phyloP scores from a whole-genome alignment of 257 asterid species.

The Solanum piurae region DNA sequence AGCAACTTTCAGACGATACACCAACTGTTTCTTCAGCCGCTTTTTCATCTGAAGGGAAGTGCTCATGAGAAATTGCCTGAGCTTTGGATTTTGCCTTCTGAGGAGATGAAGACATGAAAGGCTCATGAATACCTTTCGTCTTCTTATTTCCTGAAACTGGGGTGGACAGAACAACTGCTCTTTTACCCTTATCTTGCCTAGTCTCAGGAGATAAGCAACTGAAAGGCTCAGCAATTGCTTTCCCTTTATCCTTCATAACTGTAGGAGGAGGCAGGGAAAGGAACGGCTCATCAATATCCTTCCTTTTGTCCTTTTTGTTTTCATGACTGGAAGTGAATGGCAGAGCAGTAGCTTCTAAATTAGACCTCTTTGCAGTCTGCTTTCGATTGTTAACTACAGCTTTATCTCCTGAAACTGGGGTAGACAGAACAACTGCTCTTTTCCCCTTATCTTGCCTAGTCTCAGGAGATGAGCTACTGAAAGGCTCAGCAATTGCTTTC shows the following conservation, averaged over 20 bases:
- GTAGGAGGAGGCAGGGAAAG: conserved; percentile 10
- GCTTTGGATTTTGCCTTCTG: background rate
- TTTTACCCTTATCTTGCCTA: conserved; percentile 9
- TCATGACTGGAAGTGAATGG: conserved; percentile 1
- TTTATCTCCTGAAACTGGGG: background rate
- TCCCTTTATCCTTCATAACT: conserved; percentile 20
- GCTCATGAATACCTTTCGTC: background rate
- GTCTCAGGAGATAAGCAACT: conserved; percentile 12
- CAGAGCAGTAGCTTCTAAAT: conserved; percentile 1
- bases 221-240: conserved; percentile 17
- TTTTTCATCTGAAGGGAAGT: background rate
- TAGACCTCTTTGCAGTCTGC: conserved; percentile 3
- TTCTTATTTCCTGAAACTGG: background rate
- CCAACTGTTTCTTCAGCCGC: background rate
- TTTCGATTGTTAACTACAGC: conserved; percentile 6
- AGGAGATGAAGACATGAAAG: background rate
- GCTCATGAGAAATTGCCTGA: background rate
- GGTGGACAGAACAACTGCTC: conserved; percentile 1
- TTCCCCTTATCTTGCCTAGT: conserved; percentile 10
- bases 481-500: conserved; percentile 19
- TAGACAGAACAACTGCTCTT: conserved; percentile 9
- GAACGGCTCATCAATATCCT: conserved; percentile 13
- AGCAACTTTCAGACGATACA: background rate
- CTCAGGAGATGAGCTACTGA: conserved; percentile 9
- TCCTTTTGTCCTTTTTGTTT: conserved; percentile 16